Conservation (phyloP, 2,329 filamentous ascomycete genomes). For the Stenocarpella maydis region DNA sequence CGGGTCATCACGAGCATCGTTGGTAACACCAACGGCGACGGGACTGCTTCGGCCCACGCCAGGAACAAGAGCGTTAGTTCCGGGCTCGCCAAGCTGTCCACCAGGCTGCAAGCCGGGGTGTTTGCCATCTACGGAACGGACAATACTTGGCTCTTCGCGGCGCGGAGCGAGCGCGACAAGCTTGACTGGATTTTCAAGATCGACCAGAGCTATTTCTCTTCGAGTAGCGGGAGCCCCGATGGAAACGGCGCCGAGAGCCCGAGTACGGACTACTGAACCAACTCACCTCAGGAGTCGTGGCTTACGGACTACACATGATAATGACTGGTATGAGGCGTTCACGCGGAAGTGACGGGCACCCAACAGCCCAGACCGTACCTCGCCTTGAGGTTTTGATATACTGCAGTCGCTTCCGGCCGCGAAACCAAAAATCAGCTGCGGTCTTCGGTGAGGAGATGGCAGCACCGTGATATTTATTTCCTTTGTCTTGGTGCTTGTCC, state of each 20-base stretch:
- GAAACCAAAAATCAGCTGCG: neutral
- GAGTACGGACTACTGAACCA: slow-evolving; percentile 12
- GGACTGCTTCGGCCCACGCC: slow-evolving; percentile 21
- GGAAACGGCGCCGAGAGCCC: slow-evolving; percentile 51
- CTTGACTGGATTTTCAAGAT: slow-evolving; percentile 97
- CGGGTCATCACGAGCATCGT: slow-evolving; percentile 64
- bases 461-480: slow-evolving; percentile 10
- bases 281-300: neutral
- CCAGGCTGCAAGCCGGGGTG: slow-evolving; percentile 73
- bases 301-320: neutral
- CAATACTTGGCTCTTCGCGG: slow-evolving; percentile 95
- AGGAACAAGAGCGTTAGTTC: slow-evolving; percentile 41
- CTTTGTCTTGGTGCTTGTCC: slow-evolving; percentile 26
- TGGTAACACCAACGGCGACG: slow-evolving; percentile 43
- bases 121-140: slow-evolving; percentile 95
- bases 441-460: neutral
- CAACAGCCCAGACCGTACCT: neutral
- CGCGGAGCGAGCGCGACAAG: slow-evolving; percentile 88
- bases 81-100: slow-evolving; percentile 62
- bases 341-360: neutral
- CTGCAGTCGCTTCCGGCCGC: slow-evolving; percentile 1
- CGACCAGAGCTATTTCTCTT: slow-evolving; percentile 76
- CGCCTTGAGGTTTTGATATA: slow-evolving; percentile 18
- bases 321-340: neutral
- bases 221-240: slow-evolving; percentile 47